Evolutionary conservation across 352 stramenopile genomes (phyloP).

Genomic region (Globisporangium cylindrosporum): DNA sequence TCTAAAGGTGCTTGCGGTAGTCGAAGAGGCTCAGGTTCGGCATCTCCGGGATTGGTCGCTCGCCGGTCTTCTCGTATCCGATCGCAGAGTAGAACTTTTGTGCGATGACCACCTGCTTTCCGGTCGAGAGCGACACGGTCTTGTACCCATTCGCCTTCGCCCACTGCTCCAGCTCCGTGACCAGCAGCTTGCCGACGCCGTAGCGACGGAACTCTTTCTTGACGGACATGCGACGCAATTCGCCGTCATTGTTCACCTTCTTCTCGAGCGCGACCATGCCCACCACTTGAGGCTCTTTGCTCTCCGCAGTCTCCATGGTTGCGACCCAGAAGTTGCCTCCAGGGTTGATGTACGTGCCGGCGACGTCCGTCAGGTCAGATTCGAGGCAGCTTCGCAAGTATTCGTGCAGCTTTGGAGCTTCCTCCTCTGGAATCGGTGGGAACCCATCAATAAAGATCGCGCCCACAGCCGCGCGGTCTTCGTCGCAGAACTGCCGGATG

Average conservation of each 20-base stretch:
- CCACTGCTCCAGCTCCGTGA: conserved; percentile 40
- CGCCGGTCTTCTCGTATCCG: conserved; percentile 28
- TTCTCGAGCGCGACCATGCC: conserved; percentile 41
- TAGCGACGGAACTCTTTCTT: conserved; percentile 32
- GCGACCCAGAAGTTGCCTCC: conserved; percentile 47
- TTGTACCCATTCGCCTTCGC: conserved; percentile 28
- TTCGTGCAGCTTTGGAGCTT: not conserved
- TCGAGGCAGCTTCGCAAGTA: conserved; percentile 12
- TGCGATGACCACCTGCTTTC: conserved; percentile 26
- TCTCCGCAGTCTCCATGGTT: conserved; percentile 12
- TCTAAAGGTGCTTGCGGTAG: conserved; percentile 32
- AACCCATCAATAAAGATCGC: conserved; percentile 19
- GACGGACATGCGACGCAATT: conserved; percentile 49
- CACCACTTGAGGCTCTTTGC: conserved; percentile 20
- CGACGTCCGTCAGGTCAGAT: conserved; percentile 7
- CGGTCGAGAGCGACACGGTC: conserved; percentile 35
- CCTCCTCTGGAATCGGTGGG: not conserved
- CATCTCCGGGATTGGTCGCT: conserved; percentile 27
- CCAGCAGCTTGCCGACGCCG: conserved; percentile 35
- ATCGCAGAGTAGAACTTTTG: conserved; percentile 34
- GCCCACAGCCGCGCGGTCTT: conserved; percentile 2
- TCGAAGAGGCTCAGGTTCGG: conserved; percentile 32
- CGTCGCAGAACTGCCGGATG: conserved; percentile 15
- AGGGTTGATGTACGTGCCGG: conserved; percentile 7
- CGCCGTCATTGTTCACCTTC: conserved; percentile 24